Evolutionary conservation across 2,329 filamentous ascomycete species (phyloP), one percentile per base, ranked within the genome.

Genomic region (Ilyonectria mors-panacis): DNA sequence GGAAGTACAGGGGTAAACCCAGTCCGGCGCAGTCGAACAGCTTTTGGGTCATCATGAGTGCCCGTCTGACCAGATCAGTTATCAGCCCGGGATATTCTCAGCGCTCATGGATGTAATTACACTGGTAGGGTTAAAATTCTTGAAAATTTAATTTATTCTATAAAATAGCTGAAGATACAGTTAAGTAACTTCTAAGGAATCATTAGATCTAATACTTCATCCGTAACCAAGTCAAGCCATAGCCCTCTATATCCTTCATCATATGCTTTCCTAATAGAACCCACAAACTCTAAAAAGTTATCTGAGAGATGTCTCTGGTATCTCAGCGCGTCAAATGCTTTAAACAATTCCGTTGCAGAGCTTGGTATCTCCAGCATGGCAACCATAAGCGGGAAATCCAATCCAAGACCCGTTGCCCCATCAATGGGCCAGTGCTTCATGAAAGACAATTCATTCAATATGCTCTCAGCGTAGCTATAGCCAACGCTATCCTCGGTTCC

Each of bases 311-410:
- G 59, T 61, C 45, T 65, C 23, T 4, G 37, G 42, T 8, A 26
- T 26, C 26, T 26, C 26, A 26, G 26, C 26, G 26, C 1, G 26
- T 51, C 50, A 57, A 68, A 66, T 6, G 28, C 35, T 8, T 37
- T 15, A 6, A 66, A 57, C 17, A 63, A 39, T 3, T 64, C 33
- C n/a, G 19, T 44, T 21, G 67, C 67, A 1, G 23, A 10, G 1
- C 45, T 59, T 12, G 59, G 57, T 21, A 56, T 50, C 39, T 71
- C 70, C 19, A 71, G 19, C 62, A 65, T 63, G 5, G 70, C 70
- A 3, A 70, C 59, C 47, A 68, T 23, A 1, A 71, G 58, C 2
- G 70, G 70, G 8, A 71, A 60, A 21, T 67, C 70, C 15, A 70
- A 15, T 4, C 65, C 62, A 9, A 71, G 44, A 1, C 65, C 63